Evolutionary conservation across 2,329 filamentous ascomycete species (phyloP).

Genomic region (Xylariaceae sp.): DNA sequence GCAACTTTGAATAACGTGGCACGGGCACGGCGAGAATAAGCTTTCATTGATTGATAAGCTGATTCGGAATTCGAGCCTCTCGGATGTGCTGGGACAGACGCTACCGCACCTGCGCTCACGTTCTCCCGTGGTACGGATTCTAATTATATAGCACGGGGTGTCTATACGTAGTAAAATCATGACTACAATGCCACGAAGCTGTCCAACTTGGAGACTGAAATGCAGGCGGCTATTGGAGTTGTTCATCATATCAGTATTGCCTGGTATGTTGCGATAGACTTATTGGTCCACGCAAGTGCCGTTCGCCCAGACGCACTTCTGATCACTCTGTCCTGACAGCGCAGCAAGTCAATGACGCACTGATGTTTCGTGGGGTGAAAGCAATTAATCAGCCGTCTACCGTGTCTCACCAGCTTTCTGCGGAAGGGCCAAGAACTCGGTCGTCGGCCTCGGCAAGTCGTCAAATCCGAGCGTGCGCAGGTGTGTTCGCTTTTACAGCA

Average conservation of each 20-base stretch:
- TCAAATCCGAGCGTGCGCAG: not conserved
- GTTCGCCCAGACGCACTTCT: not conserved
- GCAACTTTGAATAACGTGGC: too few relatives aligned
- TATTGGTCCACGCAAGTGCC: not conserved
- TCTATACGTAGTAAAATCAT: too few relatives aligned
- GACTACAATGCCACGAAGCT: too few relatives aligned
- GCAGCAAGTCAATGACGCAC: slow-evolving; percentile 3
- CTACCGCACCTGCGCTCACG: not conserved
- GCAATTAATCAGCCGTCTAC: not conserved
- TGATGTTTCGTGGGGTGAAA: not conserved
- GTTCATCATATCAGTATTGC: too few relatives aligned
- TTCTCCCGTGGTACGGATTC: not conserved
- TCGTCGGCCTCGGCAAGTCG: not conserved
- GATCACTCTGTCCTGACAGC: not conserved
- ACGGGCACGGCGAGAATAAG: too few relatives aligned
- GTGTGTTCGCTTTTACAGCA: too few relatives aligned
- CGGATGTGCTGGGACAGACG: not conserved
- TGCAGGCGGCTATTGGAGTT: too few relatives aligned
- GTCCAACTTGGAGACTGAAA: too few relatives aligned
- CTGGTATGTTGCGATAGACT: too few relatives aligned
- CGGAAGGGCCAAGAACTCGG: not conserved
- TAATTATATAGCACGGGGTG: too few relatives aligned
- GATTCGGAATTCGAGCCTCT: not conserved
- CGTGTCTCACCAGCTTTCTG: not conserved
- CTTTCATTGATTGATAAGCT: slow-evolving; percentile 7